phyloP scores from a whole-genome alignment of 108 stramenopile species.

The Skeletonema marinoi region DNA sequence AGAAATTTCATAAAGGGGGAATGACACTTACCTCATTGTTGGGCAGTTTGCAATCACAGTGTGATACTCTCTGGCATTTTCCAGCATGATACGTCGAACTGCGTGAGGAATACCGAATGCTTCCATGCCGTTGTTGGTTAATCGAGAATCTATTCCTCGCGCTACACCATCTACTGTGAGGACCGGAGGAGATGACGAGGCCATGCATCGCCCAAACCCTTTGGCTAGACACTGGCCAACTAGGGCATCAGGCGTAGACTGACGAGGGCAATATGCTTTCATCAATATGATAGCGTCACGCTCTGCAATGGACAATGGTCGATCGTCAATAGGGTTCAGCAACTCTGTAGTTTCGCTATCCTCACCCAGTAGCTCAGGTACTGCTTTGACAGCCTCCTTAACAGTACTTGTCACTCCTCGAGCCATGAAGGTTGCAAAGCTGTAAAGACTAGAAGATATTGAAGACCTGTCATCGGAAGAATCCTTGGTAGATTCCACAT shows the following conservation, averaged over 20 bases:
- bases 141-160: slow-evolving; percentile 57
- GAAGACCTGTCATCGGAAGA: slow-evolving; percentile 7
- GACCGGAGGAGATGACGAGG: slow-evolving; percentile 63
- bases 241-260: slow-evolving; percentile 74
- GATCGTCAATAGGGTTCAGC: slow-evolving; percentile 67
- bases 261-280: slow-evolving; percentile 75
- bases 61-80: slow-evolving; percentile 76
- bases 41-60: slow-evolving; percentile 66
- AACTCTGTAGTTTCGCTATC: slow-evolving; percentile 62
- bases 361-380: slow-evolving; percentile 41
- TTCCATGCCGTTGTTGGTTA: slow-evolving; percentile 58
- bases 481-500: slow-evolving; percentile 16
- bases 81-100: slow-evolving; percentile 42
- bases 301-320: slow-evolving; percentile 69
- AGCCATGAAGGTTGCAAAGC: slow-evolving; percentile 83
- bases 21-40: slow-evolving; percentile 13
- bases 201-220: slow-evolving; percentile 67
- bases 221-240: slow-evolving; percentile 75
- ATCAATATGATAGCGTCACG: slow-evolving; percentile 71
- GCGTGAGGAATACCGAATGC: slow-evolving; percentile 35
- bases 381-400: slow-evolving; percentile 52
- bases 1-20: too few relatives aligned
- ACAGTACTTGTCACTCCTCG: slow-evolving; percentile 69
- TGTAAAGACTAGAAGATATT: slow-evolving; percentile 54
- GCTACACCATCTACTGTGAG: slow-evolving; percentile 68